These are phyloP conservation scores for Leccinellum albellum DNA, from an alignment of 768 basidiomycete genomes.

Conservation along the genomic window DNA sequence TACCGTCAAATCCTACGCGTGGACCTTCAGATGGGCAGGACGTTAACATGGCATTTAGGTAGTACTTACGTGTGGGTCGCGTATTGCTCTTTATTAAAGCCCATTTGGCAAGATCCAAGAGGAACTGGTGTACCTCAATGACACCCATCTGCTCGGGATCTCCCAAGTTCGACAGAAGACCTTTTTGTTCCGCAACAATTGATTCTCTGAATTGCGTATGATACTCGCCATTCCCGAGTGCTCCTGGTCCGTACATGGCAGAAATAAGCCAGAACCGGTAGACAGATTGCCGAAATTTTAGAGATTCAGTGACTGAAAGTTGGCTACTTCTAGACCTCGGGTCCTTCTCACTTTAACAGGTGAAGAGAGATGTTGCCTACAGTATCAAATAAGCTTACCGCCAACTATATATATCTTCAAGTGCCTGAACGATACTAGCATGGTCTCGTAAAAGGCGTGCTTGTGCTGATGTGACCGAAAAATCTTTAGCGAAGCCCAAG, in stretches of 20 bases:
- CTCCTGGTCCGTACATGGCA: slow-evolving; percentile 3
- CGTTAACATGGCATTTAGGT: not conserved
- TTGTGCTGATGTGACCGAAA: slow-evolving; percentile 17
- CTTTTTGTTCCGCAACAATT: slow-evolving; percentile 1
- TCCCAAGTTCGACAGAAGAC: slow-evolving; percentile 8
- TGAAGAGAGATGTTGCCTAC: not conserved
- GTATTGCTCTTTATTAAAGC: slow-evolving; percentile 4
- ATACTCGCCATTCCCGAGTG: not conserved
- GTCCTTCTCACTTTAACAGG: slow-evolving; percentile 34
- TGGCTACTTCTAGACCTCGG: slow-evolving; percentile 29
- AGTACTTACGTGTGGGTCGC: not conserved
- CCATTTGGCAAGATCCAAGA: slow-evolving; percentile 15
- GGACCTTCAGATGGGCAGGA: not conserved
- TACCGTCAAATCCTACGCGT: not conserved
- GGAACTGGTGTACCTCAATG: slow-evolving; percentile 17
- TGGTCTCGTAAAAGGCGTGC: slow-evolving; percentile 22
- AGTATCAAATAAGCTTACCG: slow-evolving; percentile 24
- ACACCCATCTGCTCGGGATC: slow-evolving; percentile 21
- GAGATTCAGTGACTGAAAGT: slow-evolving; percentile 31
- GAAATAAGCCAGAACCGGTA: slow-evolving; percentile 29
- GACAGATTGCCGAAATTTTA: slow-evolving; percentile 28
- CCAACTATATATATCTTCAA: slow-evolving; percentile 41
- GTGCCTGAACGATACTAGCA: slow-evolving; percentile 20
- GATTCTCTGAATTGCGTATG: slow-evolving; percentile 3
- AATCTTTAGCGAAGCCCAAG: not conserved